These are phyloP conservation scores for Helicocarpus griseus DNA, from an alignment of 2,329 filamentous ascomycete genomes.

Conservation along the genomic window DNA sequence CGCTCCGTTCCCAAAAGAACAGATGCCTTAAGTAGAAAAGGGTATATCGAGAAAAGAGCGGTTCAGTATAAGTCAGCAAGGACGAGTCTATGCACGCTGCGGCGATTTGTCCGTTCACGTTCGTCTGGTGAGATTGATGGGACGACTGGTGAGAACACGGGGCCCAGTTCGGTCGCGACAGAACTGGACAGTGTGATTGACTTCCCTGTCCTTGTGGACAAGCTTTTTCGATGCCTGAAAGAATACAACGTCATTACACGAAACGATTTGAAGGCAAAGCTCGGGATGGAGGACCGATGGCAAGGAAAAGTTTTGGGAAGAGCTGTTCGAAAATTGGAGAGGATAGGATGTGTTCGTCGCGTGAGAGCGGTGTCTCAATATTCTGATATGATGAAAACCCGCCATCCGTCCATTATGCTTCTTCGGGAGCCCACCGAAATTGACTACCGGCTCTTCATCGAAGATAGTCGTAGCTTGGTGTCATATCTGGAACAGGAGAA, in stretches of 20 bases:
- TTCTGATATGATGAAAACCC: slow-evolving; percentile 23
- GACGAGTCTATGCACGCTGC: slow-evolving; percentile 49
- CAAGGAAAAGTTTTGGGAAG: slow-evolving; percentile 32
- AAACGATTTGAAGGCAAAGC: slow-evolving; percentile 41
- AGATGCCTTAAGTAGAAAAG: slow-evolving; percentile 45
- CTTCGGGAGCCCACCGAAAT: slow-evolving; percentile 31
- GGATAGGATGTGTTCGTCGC: slow-evolving; percentile 36
- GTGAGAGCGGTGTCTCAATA: slow-evolving; percentile 36
- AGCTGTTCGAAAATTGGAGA: slow-evolving; percentile 36
- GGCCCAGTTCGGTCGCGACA: slow-evolving; percentile 5
- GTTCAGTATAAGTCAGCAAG: slow-evolving; percentile 40
- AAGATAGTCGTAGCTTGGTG: slow-evolving; percentile 22
- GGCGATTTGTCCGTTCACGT: slow-evolving; percentile 32
- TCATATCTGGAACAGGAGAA: slow-evolving; percentile 21
- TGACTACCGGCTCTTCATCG: slow-evolving; percentile 33
- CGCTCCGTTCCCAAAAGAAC: slow-evolving; percentile 54
- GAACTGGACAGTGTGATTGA: slow-evolving; percentile 31
- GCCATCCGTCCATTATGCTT: slow-evolving; percentile 36
- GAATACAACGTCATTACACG: slow-evolving; percentile 43
- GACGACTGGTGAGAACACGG: slow-evolving; percentile 9
- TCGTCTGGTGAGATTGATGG: slow-evolving; percentile 6
- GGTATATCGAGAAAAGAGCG: slow-evolving; percentile 51
- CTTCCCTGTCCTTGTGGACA: slow-evolving; percentile 40
- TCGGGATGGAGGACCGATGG: slow-evolving; percentile 33
- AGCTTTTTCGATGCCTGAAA: slow-evolving; percentile 41